A percentile compares a stretch with the other conserved stretches of the same genome.
Evolutionary conservation across 106 monocot genomes (phyloP).

Genomic region (Acanthochlamys bracteata): DNA sequence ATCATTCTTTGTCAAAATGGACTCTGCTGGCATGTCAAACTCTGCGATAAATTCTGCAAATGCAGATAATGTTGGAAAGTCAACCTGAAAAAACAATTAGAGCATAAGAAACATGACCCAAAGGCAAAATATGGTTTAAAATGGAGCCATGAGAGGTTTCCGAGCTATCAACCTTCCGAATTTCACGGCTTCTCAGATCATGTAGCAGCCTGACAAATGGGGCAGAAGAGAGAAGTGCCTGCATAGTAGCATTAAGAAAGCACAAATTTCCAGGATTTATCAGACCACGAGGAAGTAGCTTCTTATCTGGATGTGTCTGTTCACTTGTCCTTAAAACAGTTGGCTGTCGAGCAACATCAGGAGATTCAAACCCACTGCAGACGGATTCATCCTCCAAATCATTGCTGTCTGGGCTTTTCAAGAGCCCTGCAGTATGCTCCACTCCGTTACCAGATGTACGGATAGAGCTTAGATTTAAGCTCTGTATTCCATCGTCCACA

Average conservation of each 20-base stretch:
- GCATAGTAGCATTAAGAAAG: conserved; percentile 90
- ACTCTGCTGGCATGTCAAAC: conserved; percentile 57
- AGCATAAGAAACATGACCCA: conserved; percentile 1
- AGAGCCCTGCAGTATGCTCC: neutral
- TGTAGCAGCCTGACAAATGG: conserved; percentile 80
- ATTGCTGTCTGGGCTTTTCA: conserved; percentile 4
- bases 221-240: conserved; percentile 81
- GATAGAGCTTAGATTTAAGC: neutral
- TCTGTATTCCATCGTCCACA: conserved; percentile 14
- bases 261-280: conserved; percentile 90
- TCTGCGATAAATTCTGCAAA: conserved; percentile 75
- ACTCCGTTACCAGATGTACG: conserved; percentile 4
- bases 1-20: conserved; percentile 31
- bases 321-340: conserved; percentile 17
- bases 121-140: conserved; percentile 3
- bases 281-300: conserved; percentile 70
- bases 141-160: neutral
- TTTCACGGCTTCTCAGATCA: conserved; percentile 34
- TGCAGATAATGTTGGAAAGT: conserved; percentile 65
- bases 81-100: conserved; percentile 32
- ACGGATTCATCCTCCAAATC: neutral
- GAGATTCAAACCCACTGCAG: conserved; percentile 5
- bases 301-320: conserved; percentile 10
- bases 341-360: conserved; percentile 1
- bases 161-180: conserved; percentile 61